phyloP scores from a whole-genome alignment of 2,329 filamentous ascomycete species.

The Aureobasidium sp. region DNA sequence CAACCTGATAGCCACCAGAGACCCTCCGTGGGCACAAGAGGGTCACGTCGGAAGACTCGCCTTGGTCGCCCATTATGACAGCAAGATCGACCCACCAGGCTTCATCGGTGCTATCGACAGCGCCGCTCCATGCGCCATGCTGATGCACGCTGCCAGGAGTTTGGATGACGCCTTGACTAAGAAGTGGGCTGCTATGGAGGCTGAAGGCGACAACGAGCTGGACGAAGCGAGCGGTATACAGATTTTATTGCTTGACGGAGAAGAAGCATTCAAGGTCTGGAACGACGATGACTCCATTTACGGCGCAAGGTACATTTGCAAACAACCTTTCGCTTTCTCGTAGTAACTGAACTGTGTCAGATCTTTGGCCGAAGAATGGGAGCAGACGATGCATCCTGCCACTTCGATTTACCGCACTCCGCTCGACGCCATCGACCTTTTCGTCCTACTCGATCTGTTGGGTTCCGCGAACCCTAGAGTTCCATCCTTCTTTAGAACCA shows the following conservation, averaged over 20 bases:
- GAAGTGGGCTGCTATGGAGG: conserved; percentile 72
- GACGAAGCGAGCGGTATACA: conserved; percentile 79
- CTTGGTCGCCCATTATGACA: conserved; percentile 91
- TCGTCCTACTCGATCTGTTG: conserved; percentile 85
- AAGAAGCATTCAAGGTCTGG: conserved; percentile 85
- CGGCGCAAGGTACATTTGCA: conserved; percentile 59
- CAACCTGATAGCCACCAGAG: conserved; percentile 79
- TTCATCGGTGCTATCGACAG: conserved; percentile 94
- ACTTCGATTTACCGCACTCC: conserved; percentile 68
- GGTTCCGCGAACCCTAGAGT: conserved; percentile 62
- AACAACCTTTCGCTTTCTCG: background rate
- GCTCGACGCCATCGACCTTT: conserved; percentile 74
- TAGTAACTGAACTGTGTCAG: conserved; percentile 23
- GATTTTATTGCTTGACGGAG: conserved; percentile 83
- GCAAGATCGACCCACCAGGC: conserved; percentile 67
- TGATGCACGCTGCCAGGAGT: conserved; percentile 76
- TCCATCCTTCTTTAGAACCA: conserved; percentile 81
- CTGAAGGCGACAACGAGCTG: conserved; percentile 42
- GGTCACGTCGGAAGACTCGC: conserved; percentile 78
- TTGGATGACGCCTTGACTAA: conserved; percentile 71
- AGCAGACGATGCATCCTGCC: conserved; percentile 59
- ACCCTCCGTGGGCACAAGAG: conserved; percentile 70
- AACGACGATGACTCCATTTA: conserved; percentile 78
- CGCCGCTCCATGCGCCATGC: conserved; percentile 87
- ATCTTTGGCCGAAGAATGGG: conserved; percentile 77